Evolutionary conservation across 306 rosid species (phyloP), one percentile per base, ranked within the genome.

Genomic region (Glycine soja): DNA sequence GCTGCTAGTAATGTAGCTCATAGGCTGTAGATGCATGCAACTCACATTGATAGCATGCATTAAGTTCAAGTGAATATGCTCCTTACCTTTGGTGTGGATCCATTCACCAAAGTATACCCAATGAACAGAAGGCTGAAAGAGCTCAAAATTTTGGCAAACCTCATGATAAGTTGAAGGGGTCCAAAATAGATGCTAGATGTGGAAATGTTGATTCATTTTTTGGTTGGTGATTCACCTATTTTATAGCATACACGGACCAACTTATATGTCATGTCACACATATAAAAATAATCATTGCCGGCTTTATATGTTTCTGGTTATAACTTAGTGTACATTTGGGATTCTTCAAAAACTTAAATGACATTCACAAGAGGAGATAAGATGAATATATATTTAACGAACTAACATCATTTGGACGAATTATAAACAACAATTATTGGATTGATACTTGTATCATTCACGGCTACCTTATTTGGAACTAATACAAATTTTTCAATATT

Each of bases 51-150:
- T 45, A 63, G 14, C 76, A 81, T 76, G 68, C 52, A 51, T 84
- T 43, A 56, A 19, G 12, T 10, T 47, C 40, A 69, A 18, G 74
- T 69, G 53, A 59, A 66, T 32, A 16, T 57, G 11, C 40, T 30
- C 15, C 50, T 79, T 74, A 90, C 94, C 93, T 89, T 85, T 3
- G 70, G 84, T 57, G 72, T 71, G 74, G 87, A 86, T 74, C 86
- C 92, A 89, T 85, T 30, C 24, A 76, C 87, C 67, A 81, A 70
- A 76, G 84, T 43, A 76, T 51, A 73, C 74, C 69, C 74, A 66
- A 86, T 43, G 79, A 88, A 80, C 70, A 90, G 40, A 47, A 87
- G 79, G 70, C 61, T 52, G 81, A 80, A 10, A 65, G 16, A 48
- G 48, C 76, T 42, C 43, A 78, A n/a, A 79, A 75, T 36, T 72